Evolutionary conservation across 2,329 filamentous ascomycete genomes (phyloP).

Genomic region (Dryadomyces quercus-mongolicae): DNA sequence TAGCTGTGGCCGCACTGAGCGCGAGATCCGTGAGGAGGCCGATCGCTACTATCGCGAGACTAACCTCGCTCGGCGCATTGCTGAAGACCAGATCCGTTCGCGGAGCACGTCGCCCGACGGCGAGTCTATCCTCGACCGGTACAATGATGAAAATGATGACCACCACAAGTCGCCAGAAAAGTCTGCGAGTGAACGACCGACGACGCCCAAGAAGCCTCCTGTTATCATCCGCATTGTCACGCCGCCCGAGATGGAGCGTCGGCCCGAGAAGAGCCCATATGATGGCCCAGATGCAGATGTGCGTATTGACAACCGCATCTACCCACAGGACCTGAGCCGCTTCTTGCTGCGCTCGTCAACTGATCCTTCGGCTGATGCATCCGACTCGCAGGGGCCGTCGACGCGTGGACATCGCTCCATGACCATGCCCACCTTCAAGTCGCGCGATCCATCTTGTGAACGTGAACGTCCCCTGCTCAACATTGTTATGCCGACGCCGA

Average conservation of each 20-base stretch:
- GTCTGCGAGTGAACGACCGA: neutral
- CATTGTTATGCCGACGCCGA: slow-evolving; percentile 48
- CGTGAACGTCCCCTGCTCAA: slow-evolving; percentile 47
- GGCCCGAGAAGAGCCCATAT: slow-evolving; percentile 35
- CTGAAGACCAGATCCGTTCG: slow-evolving; percentile 39
- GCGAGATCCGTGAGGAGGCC: slow-evolving; percentile 36
- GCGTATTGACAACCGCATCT: slow-evolving; percentile 44
- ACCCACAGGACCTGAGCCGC: slow-evolving; percentile 34
- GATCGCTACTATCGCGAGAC: slow-evolving; percentile 45
- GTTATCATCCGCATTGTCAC: slow-evolving; percentile 37
- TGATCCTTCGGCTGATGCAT: slow-evolving; percentile 10
- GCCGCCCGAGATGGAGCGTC: slow-evolving; percentile 37
- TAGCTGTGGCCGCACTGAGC: slow-evolving; percentile 10
- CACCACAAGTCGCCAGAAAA: neutral
- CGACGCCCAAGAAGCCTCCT: slow-evolving; percentile 17
- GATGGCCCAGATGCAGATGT: slow-evolving; percentile 53
- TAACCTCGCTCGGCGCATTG: slow-evolving; percentile 39
- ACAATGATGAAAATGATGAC: slow-evolving; percentile 20
- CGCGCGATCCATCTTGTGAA: slow-evolving; percentile 41
- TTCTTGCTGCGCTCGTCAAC: slow-evolving; percentile 20
- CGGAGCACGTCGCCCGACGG: slow-evolving; percentile 35
- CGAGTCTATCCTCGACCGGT: slow-evolving; percentile 43
- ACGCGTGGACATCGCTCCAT: slow-evolving; percentile 5
- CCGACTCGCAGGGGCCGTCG: too few relatives aligned
- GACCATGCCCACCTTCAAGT: slow-evolving; percentile 24